A percentile compares a stretch with the other conserved stretches of the same genome.
Evolutionary conservation across 371 early-diverging fungal genomes (phyloP).

Genomic region (Mucor plumbeus): DNA sequence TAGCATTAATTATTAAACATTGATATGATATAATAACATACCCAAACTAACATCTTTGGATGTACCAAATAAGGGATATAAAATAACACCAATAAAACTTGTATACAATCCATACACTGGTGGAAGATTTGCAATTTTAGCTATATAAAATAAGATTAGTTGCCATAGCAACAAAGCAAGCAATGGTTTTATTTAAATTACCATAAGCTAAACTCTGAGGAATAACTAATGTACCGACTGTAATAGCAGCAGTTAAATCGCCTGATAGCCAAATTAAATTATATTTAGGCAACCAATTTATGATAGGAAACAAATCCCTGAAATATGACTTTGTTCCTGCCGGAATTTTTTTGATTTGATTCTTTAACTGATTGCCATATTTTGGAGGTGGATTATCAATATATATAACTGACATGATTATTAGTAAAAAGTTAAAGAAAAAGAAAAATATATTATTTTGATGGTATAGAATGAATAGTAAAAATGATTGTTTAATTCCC

Average conservation of each 20-base stretch:
- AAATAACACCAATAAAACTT: slow-evolving; percentile 75
- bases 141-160: slow-evolving; percentile 24
- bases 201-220: slow-evolving; percentile 87
- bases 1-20: too few relatives aligned
- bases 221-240: slow-evolving; percentile 76
- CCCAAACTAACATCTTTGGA: slow-evolving; percentile 89
- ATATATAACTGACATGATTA: slow-evolving; percentile 23
- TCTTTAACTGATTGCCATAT: slow-evolving; percentile 17
- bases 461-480: not conserved
- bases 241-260: slow-evolving; percentile 76
- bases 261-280: slow-evolving; percentile 72
- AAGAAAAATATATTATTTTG: not conserved
- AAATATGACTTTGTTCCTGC: slow-evolving; percentile 30
- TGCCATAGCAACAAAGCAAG: not conserved
- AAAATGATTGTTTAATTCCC: not conserved
- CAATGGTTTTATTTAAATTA: slow-evolving; percentile 5
- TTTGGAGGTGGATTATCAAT: slow-evolving; percentile 22
- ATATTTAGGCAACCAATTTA: slow-evolving; percentile 74
- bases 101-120: slow-evolving; percentile 89
- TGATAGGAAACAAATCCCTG: slow-evolving; percentile 62
- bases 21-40: slow-evolving; percentile 15
- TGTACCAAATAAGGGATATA: slow-evolving; percentile 84
- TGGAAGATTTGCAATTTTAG: slow-evolving; percentile 84
- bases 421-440: not conserved
- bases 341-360: slow-evolving; percentile 14